Conservation (phyloP, 768 basidiomycete species). For the Phanerochaete carnosa region DNA sequence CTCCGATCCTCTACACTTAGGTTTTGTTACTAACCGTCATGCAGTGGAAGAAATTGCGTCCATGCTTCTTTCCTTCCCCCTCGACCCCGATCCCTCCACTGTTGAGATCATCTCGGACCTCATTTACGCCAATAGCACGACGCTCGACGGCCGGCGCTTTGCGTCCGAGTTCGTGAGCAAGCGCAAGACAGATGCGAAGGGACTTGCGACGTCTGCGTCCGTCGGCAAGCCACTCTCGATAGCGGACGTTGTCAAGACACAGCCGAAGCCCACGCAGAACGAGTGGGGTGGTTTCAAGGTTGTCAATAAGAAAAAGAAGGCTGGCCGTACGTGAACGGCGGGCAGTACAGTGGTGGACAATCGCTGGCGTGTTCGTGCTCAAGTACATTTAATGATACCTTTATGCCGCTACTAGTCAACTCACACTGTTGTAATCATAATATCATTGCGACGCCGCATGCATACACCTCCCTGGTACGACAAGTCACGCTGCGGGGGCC, state of each 20-base stretch:
- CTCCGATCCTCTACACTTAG: neutral
- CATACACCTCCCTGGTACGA: no score
- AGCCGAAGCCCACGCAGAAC: slow-evolving; percentile 68
- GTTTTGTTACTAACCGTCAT: neutral
- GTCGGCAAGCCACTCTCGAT: slow-evolving; percentile 61
- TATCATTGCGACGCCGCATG: neutral
- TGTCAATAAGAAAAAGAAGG: slow-evolving; percentile 94
- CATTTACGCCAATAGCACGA: slow-evolving; percentile 93
- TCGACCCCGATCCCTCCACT: slow-evolving; percentile 81
- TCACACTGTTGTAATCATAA: slow-evolving; percentile 4
- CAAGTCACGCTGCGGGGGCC: no score
- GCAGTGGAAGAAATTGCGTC: slow-evolving; percentile 94
- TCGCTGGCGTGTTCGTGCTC: neutral
- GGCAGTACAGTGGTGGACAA: neutral
- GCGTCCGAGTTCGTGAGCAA: slow-evolving; percentile 87
- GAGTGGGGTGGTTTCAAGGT: slow-evolving; percentile 91
- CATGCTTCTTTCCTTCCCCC: slow-evolving; percentile 91
- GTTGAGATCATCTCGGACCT: slow-evolving; percentile 92
- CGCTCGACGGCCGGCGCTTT: slow-evolving; percentile 92
- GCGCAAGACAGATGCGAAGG: slow-evolving; percentile 76
- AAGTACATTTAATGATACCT: neutral
- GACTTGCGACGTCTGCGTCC: slow-evolving; percentile 33
- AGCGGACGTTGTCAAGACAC: slow-evolving; percentile 87
- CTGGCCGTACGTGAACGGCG: slow-evolving; percentile 46
- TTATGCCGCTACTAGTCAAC: neutral